Base-by-base conservation (phyloP, 352 stramenopile genomes). In the Phytopythium aichiense region DNA sequence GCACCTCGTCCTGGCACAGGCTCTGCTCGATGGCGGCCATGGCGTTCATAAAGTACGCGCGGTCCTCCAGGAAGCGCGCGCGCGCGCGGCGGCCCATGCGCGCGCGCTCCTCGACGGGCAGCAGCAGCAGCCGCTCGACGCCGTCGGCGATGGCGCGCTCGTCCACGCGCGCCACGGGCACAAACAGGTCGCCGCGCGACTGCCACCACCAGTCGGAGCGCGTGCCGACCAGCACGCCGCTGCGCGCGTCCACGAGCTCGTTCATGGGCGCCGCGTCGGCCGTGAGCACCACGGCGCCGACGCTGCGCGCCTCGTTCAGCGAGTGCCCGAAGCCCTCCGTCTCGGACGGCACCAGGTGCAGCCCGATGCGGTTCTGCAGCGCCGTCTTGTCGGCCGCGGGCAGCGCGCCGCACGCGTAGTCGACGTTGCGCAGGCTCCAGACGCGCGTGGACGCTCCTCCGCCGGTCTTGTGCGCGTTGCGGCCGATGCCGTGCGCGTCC, bases 181-280 rank as follows among this genome's bases (percentile, higher is more conserved):
- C 90, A 73, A 92, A 91, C 73, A 92, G 74, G 58, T 92, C 81
- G 50, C 83, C 85, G 59, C 89, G 90, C 11, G 79, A 90, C 61
- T 91, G 83, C 83, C 85, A 91, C 85, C 81, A 91, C 83, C 81
- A 91, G 33, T 69, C 50, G n/a, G 74, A 67, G 18, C 73, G 64
- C 33, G 72, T 50, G 43, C 81, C 80, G 54, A 93, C 73, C 2
- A 95, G 72, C 49, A 95, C 79, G 31, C 86, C 86, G 50, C 73
- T 90, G 52, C 75, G 62, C 20, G 78, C 67, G 60, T 93, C 86
- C 51, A 95, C 75, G 15, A 95, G 73, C 59, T 95, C 86, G 64
- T 95, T 95, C 86, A 93, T 95, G 6, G 86, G 84, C 16, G 81
- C 72, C 28, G 89, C 86, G 61, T 95, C 78, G 23, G 81, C 88